Evolutionary conservation across 441 rosid species (phyloP), one percentile per base, ranked within the genome.

Genomic region (Gossypium gossypioides): DNA sequence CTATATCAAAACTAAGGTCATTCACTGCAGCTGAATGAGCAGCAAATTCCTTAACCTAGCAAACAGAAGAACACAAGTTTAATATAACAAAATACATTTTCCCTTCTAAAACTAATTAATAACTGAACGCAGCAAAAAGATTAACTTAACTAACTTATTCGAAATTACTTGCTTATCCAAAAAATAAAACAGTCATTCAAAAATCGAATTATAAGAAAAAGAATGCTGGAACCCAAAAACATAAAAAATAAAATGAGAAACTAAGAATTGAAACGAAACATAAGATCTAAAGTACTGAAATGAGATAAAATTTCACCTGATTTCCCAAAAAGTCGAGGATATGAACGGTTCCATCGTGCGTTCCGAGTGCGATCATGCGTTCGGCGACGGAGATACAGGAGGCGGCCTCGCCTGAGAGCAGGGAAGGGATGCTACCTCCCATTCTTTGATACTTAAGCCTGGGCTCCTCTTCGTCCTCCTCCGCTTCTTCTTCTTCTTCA

Each of bases 311-410:
- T 40, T 57, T 22, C 34, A 82, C 99, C 97, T 93, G 98, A 80
- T 96, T 93, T 9, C 99, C 99, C 19, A 93, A 83, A 69, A 96
- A 93, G 86, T 96, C 99, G 69, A 96, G 97, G 75, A 96, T 93
- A 78, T 90, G 96, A 7, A 96, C 91, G 21, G 89, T 80, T 18
- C 99, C 99, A 46, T 79, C 96, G 55, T 86, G 91, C 1, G 98
- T 91, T 22, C 99, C 99, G 51, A 96, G 96, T 9, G 97, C 98
- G 84, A 96, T 91, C 98, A 96, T 90, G 50, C 98, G 86, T 72
- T 91, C 96, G 1, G 97, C 96, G 1, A 93, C 91, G 13, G 98
- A 87, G 73, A 96, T 80, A 81, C 97, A 96, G 18, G 98, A 89
- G 32, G 99, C 97, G 15, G 97, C 97, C 42, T 91, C 94, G 78